phyloP scores from a whole-genome alignment of 768 basidiomycete species.

The Daedaleopsis sinensis region DNA sequence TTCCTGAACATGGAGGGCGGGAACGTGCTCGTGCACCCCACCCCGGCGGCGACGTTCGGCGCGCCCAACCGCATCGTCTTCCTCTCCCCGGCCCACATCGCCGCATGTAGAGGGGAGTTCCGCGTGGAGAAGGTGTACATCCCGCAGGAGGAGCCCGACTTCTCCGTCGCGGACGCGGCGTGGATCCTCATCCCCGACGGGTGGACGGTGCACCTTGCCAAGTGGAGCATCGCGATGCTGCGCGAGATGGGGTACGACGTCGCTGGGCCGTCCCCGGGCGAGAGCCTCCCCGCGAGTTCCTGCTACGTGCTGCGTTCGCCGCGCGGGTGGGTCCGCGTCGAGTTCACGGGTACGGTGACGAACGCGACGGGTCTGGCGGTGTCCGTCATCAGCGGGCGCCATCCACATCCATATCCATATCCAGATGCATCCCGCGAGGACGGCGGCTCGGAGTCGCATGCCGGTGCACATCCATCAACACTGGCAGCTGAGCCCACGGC shows the following conservation, averaged over 20 bases:
- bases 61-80: neutral
- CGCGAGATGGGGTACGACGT: neutral
- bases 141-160: neutral
- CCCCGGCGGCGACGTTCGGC: neutral
- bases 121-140: neutral
- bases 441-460: too few species aligned
- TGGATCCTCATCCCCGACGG: neutral
- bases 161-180: neutral
- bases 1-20: neutral
- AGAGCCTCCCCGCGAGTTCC: neutral
- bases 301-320: neutral
- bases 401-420: neutral
- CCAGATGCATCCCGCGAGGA: too few species aligned
- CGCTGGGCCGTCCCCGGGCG: neutral
- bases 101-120: neutral
- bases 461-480: too few species aligned
- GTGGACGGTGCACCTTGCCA: neutral
- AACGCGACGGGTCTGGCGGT: neutral
- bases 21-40: neutral
- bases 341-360: neutral
- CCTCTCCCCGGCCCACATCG: neutral
- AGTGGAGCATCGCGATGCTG: neutral
- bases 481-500: too few species aligned
- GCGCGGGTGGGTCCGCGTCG: neutral
- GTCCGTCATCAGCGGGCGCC: neutral